phyloP scores from a whole-genome alignment of 225 moss, liverwort and hornwort genomes.

The Rhytidiadelphus loreus region DNA sequence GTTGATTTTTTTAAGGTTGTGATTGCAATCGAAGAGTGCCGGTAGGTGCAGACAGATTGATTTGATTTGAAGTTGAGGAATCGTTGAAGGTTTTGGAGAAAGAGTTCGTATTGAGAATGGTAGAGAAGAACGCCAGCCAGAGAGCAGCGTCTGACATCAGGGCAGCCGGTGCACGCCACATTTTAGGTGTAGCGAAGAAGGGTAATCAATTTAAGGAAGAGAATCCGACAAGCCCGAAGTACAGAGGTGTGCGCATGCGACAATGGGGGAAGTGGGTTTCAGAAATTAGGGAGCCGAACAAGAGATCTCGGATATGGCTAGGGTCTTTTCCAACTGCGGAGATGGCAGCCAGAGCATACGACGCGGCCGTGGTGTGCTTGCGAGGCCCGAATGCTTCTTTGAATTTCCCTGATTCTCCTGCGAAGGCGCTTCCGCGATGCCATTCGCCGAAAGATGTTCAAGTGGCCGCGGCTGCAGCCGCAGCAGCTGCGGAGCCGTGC shows the following conservation, averaged over 20 bases:
- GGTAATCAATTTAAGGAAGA: background rate
- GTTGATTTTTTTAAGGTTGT: background rate
- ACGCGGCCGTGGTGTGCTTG: constrained; percentile 37
- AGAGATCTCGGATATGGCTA: constrained; percentile 39
- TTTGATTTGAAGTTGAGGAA: background rate
- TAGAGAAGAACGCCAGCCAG: constrained; percentile 32
- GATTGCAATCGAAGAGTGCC: background rate
- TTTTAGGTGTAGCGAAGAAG: constrained; percentile 11
- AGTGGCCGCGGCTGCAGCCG: constrained; percentile 21
- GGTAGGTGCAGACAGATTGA: background rate
- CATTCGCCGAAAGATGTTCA: constrained; percentile 24
- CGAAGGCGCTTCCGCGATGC: constrained; percentile 1
- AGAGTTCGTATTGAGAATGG: background rate
- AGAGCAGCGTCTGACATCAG: constrained; percentile 17
- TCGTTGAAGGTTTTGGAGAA: background rate
- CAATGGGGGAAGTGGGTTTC: constrained; percentile 53
- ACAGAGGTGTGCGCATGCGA: constrained; percentile 35
- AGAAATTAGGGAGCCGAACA: constrained; percentile 38
- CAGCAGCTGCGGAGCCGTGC: constrained; percentile 34
- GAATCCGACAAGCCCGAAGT: constrained; percentile 14
- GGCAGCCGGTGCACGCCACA: background rate
- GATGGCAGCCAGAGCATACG: constrained; percentile 33
- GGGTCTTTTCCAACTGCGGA: constrained; percentile 40
- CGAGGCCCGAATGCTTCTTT: constrained; percentile 22
- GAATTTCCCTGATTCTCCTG: constrained; percentile 29